These are phyloP conservation scores for Cryphonectria naterciae DNA, from an alignment of 2,329 filamentous ascomycete genomes.

Conservation along the genomic window DNA sequence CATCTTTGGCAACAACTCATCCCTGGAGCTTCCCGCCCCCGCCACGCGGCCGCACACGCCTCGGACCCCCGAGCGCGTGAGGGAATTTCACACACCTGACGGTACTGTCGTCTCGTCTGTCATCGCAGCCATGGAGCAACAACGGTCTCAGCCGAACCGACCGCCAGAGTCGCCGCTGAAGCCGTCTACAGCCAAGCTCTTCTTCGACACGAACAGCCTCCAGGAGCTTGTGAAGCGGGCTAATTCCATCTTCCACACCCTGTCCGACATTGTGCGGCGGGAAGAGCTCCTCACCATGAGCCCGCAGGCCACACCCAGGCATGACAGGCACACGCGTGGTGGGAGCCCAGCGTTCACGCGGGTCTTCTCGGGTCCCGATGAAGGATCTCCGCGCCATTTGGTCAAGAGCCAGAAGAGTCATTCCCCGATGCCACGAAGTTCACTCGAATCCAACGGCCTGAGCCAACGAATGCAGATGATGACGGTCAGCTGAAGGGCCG, in stretches of 20 bases:
- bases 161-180: slow-evolving; percentile 39
- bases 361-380: slow-evolving; percentile 66
- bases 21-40: slow-evolving; percentile 47
- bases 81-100: slow-evolving; percentile 37
- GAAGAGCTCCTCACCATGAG: slow-evolving; percentile 63
- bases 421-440: slow-evolving; percentile 53
- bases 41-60: slow-evolving; percentile 41
- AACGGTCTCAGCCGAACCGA: slow-evolving; percentile 51
- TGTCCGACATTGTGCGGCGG: slow-evolving; percentile 63
- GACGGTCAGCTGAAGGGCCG: slow-evolving; percentile 58
- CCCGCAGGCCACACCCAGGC: slow-evolving; percentile 55
- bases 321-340: slow-evolving; percentile 51
- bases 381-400: slow-evolving; percentile 56
- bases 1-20: slow-evolving; percentile 62
- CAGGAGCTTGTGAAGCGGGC: slow-evolving; percentile 68
- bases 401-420: slow-evolving; percentile 59
- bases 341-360: slow-evolving; percentile 70
- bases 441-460: slow-evolving; percentile 55
- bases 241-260: slow-evolving; percentile 59
- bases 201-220: slow-evolving; percentile 72
- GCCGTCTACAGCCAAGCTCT: slow-evolving; percentile 57
- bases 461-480: slow-evolving; percentile 65
- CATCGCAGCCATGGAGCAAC: slow-evolving; percentile 65
- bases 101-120: slow-evolving; percentile 62
- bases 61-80: slow-evolving; percentile 44